phyloP scores from a whole-genome alignment of 305 asterid species.

The Rubia peregrina region DNA sequence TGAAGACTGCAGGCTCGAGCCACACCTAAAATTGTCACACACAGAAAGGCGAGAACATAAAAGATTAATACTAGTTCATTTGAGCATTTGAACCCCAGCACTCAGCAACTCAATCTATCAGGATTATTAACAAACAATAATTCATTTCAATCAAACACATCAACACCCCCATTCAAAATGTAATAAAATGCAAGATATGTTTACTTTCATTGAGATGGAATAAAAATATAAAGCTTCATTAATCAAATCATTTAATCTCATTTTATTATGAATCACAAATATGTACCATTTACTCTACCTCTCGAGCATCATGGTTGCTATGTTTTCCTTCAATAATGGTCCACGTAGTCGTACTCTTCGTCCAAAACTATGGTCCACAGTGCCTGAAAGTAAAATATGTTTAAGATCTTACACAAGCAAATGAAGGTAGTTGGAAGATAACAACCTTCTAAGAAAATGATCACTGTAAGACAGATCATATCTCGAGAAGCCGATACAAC shows the following conservation, averaged over 20 bases:
- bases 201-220: conserved; percentile 16
- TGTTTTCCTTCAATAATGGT: conserved; percentile 84
- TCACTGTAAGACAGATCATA: too few species aligned
- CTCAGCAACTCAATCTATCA: too few species aligned
- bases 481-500: not conserved
- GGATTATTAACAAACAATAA: too few species aligned
- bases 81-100: too few species aligned
- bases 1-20: too few species aligned
- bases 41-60: too few species aligned
- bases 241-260: conserved; percentile 14
- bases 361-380: conserved; percentile 90
- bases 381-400: conserved; percentile 44
- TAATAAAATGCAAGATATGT: conserved; percentile 27
- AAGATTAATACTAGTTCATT: too few species aligned
- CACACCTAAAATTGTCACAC: too few species aligned
- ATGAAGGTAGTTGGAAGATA: not conserved
- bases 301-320: conserved; percentile 99
- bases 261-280: conserved; percentile 9
- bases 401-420: not conserved
- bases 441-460: not conserved
- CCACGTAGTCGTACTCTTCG: conserved; percentile 96
- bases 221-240: conserved; percentile 2
- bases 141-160: too few species aligned
- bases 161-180: not conserved
- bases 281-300: conserved; percentile 40